Evolutionary conservation across 306 rosid species (phyloP).

Genomic region (Spatholobus suberectus): DNA sequence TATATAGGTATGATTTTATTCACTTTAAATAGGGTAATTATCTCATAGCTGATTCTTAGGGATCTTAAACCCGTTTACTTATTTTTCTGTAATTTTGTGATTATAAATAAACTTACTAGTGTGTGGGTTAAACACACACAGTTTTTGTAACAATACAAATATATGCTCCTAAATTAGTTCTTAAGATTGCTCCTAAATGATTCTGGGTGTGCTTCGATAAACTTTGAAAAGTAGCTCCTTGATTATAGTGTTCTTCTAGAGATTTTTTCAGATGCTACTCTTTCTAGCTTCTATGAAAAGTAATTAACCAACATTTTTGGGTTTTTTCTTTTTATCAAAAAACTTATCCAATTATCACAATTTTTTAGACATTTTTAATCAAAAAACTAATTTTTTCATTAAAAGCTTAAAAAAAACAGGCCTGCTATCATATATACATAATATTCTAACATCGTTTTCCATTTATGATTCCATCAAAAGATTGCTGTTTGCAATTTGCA

Average conservation of each 20-base stretch:
- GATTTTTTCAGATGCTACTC: background rate
- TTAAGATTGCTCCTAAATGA: slow-evolving; percentile 2
- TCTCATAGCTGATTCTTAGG: no score
- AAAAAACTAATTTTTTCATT: background rate
- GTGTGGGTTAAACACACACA: no score
- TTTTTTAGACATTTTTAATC: background rate
- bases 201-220: slow-evolving; percentile 12
- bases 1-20: no score
- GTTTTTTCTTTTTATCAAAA: background rate
- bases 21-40: no score
- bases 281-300: background rate
- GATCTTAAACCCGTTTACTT: no score
- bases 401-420: background rate
- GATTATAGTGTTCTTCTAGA: background rate
- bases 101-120: no score
- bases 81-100: no score
- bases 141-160: no score
- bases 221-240: slow-evolving; percentile 20
- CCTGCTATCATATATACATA: background rate
- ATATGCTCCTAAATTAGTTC: background rate
- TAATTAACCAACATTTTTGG: background rate
- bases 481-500: background rate
- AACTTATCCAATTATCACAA: background rate
- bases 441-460: background rate
- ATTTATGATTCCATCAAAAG: background rate